These are phyloP conservation scores for Lecanicillium sp. DNA, from an alignment of 2,329 filamentous ascomycete genomes.

Conservation along the genomic window DNA sequence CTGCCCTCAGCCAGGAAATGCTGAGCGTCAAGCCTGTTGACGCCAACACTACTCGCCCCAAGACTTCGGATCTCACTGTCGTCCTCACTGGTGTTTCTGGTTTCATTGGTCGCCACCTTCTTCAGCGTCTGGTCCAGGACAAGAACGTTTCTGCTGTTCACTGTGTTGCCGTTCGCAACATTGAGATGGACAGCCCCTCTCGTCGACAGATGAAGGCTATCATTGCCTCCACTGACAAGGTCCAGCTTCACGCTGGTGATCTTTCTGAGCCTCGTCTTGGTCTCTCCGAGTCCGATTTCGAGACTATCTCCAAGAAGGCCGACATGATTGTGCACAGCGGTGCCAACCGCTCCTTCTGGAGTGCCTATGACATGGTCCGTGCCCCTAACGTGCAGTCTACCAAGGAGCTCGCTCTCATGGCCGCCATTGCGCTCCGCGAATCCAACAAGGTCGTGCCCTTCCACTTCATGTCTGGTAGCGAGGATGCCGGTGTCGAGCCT, in stretches of 20 bases:
- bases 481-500: conserved; percentile 16
- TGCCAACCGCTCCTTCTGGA: conserved; percentile 33
- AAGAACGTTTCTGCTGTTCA: conserved; percentile 32
- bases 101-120: conserved; percentile 35
- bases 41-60: not conserved
- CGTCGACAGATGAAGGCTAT: conserved; percentile 11
- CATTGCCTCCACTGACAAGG: conserved; percentile 22
- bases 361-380: conserved; percentile 31
- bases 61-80: conserved; percentile 18
- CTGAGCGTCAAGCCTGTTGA: conserved; percentile 7
- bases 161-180: conserved; percentile 37
- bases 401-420: conserved; percentile 27
- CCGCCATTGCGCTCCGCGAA: conserved; percentile 18
- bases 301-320: conserved; percentile 23
- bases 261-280: conserved; percentile 31
- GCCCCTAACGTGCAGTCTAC: conserved; percentile 31
- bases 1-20: conserved; percentile 5
- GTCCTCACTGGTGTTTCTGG: conserved; percentile 34
- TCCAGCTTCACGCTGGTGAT: conserved; percentile 31
- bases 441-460: conserved; percentile 23
- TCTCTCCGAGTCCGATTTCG: conserved; percentile 25
- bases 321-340: conserved; percentile 50
- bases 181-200: conserved; percentile 11
- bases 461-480: conserved; percentile 32
- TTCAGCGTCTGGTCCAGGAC: conserved; percentile 29